Percentiles rank a stretch among this genome's conserved stretches.
Evolutionary conservation across 2,329 filamentous ascomycete species (phyloP).

Genomic region (Trichoderma guizhouense): DNA sequence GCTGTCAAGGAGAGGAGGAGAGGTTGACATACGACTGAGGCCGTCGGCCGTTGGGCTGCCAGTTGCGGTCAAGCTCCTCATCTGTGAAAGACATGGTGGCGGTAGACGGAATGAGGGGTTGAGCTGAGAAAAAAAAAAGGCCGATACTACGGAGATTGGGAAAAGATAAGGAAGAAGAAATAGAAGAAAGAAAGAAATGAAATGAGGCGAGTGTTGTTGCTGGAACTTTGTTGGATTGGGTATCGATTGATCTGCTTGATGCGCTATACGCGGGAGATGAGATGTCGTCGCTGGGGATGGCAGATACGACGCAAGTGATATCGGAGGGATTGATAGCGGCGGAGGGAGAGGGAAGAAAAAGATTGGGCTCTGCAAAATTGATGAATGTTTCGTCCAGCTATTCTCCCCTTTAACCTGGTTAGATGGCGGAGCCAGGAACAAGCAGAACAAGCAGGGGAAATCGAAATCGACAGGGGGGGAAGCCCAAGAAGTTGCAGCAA

Average conservation of each 20-base stretch:
- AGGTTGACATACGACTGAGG: constrained; percentile 72
- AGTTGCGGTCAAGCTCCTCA: constrained; percentile 70
- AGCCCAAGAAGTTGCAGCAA: constrained; percentile 6
- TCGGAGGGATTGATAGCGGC: constrained; percentile 5
- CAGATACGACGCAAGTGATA: not conserved
- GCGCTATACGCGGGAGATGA: not conserved
- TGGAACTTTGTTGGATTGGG: not conserved
- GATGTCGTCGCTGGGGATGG: constrained; percentile 8
- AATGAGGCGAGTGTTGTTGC: not conserved
- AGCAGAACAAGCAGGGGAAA: constrained; percentile 12
- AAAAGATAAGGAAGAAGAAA: not conserved
- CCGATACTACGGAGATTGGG: not conserved
- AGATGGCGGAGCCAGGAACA: constrained; percentile 15
- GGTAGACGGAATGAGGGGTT: constrained; percentile 4
- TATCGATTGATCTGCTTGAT: not conserved
- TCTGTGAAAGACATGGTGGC: constrained; percentile 47
- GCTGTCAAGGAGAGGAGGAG: not conserved
- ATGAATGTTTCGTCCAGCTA: constrained; percentile 14
- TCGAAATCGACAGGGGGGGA: constrained; percentile 12
- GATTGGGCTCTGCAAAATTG: constrained; percentile 15
- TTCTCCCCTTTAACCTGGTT: constrained; percentile 14
- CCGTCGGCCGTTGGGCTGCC: constrained; percentile 73
- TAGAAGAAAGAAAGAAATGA: not conserved
- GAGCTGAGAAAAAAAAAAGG: not conserved
- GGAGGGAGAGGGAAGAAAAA: not conserved